Evolutionary conservation across 163 green algal genomes (phyloP), one percentile per base, ranked within the genome.

Genomic region (Picocystis sp.): DNA sequence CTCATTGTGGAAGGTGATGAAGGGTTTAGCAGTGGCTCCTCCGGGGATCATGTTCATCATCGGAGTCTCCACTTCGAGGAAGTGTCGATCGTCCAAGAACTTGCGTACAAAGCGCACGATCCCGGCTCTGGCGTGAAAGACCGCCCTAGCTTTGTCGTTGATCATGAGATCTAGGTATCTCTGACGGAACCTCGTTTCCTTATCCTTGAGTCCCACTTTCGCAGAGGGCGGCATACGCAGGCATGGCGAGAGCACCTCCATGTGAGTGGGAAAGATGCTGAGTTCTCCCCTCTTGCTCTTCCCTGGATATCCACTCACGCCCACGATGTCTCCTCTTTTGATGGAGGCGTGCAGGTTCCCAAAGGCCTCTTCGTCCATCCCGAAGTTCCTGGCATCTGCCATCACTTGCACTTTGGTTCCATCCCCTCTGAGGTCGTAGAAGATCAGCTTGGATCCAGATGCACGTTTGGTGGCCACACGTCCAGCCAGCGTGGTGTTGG

Each of bases 21-120:
- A 99, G 29, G 90, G 90, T 22, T 74, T 71, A 0, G 90, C 90
- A 23, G 89, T 86, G 23, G 90, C 90, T 44, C 90, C 90, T 33
- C 86, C 41, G 8, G 89, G 78, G 57, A 99, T 95, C 83, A 94
- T 94, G 78, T 97, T 96, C 89, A 99, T 97, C 86, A 96, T 96
- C 23, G 90, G 90, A 13, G 90, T 99, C 75, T 99, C 90, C 35
- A 99, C 86, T 80, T 99, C 90, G 17, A 97, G 62, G 72, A 97
- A 97, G 54, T 72, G 73, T 21, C 81, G 62, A 1, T 77, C 65
- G 66, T 97, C 88, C 22, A 97, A 76, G 72, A 82, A 99, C 38
- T 57, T 60, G 43, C 89, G 78, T 43, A 97, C 75, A 58, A 81
- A 87, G 23, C 75, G 70, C 52, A 97, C 87, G 67, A 99, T 74